Conservation (phyloP, 805 yeast species). For the Zygosaccharomyces bailii region DNA sequence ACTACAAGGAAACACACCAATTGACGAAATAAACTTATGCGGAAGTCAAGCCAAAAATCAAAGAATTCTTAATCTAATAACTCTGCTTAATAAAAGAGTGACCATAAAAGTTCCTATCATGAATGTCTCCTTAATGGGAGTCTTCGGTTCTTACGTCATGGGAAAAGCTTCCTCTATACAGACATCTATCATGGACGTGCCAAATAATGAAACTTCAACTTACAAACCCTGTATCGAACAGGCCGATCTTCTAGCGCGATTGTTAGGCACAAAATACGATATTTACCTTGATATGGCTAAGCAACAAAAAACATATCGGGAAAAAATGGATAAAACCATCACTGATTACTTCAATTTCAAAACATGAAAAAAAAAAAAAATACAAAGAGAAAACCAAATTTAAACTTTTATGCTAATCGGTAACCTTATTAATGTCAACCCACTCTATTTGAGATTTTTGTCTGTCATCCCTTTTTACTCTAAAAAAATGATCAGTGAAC, state of each 20-base stretch:
- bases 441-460: slow-evolving; percentile 75
- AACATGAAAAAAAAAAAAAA: too few species aligned
- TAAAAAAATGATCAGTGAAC: slow-evolving; percentile 83
- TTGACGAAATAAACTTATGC: slow-evolving; percentile 40
- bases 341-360: not conserved
- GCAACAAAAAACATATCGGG: slow-evolving; percentile 34
- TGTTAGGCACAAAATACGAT: slow-evolving; percentile 27
- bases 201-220: not conserved
- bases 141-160: slow-evolving; percentile 22
- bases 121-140: slow-evolving; percentile 21
- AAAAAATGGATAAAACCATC: slow-evolving; percentile 18
- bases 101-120: slow-evolving; percentile 16
- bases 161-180: slow-evolving; percentile 18
- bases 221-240: not conserved
- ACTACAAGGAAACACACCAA: slow-evolving; percentile 10
- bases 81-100: slow-evolving; percentile 22
- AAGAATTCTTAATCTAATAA: slow-evolving; percentile 38
- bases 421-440: slow-evolving; percentile 43
- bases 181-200: slow-evolving; percentile 8
- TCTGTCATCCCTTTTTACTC: slow-evolving; percentile 73
- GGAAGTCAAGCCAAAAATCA: slow-evolving; percentile 54
- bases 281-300: slow-evolving; percentile 37
- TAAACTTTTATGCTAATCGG: slow-evolving; percentile 18
- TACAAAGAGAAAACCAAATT: not conserved
- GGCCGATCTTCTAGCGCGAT: slow-evolving; percentile 5